phyloP scores from a whole-genome alignment of 2,329 filamentous ascomycete species.

The Colletotrichum sp. region DNA sequence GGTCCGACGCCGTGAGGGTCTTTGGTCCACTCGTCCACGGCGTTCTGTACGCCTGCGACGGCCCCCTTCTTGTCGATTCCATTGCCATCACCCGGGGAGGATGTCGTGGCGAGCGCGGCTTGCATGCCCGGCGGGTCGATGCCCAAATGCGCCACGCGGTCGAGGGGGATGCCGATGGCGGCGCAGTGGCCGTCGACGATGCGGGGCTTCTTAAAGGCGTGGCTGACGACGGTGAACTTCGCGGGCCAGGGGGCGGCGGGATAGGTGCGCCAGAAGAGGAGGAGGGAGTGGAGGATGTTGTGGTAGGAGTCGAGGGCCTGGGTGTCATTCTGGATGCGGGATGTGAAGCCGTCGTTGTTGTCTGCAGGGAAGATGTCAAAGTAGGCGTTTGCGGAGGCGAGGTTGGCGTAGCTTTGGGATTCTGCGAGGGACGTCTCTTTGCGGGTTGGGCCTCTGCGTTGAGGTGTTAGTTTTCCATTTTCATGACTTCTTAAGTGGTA shows the following conservation, averaged over 20 bases:
- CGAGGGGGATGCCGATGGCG: conserved; percentile 60
- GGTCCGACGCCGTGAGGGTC: conserved; percentile 57
- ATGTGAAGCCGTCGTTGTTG: background rate
- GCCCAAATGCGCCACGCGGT: conserved; percentile 58
- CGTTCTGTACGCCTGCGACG: conserved; percentile 44
- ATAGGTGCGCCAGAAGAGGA: conserved; percentile 57
- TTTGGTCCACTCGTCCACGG: conserved; percentile 51
- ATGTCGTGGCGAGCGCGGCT: conserved; percentile 1
- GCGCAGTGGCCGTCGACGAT: conserved; percentile 68
- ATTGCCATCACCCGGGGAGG: background rate
- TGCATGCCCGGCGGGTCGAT: conserved; percentile 64
- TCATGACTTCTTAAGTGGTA: background rate
- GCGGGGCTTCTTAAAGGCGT: conserved; percentile 69
- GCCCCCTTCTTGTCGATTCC: conserved; percentile 39
- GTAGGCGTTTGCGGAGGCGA: conserved; percentile 51
- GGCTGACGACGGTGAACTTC: conserved; percentile 67
- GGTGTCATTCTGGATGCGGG: conserved; percentile 65
- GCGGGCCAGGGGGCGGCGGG: conserved; percentile 57
- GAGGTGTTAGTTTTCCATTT: background rate
- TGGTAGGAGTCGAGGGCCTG: conserved; percentile 84
- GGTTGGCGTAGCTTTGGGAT: conserved; percentile 64
- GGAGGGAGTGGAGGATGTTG: conserved; percentile 79
- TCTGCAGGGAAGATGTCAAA: conserved; percentile 41
- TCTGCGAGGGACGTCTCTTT: conserved; percentile 61
- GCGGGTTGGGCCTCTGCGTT: conserved; percentile 66